Evolutionary conservation across 139 green algal genomes (phyloP), one percentile per base, ranked within the genome.

Genomic region (Ettlia oleoabundans): DNA sequence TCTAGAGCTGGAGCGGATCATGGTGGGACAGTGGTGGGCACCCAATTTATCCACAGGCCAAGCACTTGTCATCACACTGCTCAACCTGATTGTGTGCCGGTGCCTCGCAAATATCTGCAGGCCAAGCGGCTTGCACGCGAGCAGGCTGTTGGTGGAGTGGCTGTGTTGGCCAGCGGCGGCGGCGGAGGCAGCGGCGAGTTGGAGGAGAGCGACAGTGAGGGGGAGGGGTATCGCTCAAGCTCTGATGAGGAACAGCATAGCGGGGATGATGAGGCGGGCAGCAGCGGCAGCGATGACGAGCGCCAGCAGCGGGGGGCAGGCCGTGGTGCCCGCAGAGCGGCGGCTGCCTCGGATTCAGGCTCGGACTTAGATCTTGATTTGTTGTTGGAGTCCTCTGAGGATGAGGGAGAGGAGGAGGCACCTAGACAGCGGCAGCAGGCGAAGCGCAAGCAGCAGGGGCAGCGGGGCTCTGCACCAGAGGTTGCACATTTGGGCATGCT

Each of bases 401-500:
- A 83, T 10, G 79, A 82, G 30, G 66, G 33, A 15, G 68, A 41
- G 62, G 37, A 37, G 42, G 43, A 51, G 38, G 76, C 41, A 41
- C 55, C n/a, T n/a, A 55, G 73, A 78, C 69, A 53, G 65, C 74
- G 67, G 72, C 72, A 40, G n/a, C n/a, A n/a, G n/a, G n/a, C n/a
- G n/a, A 37, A 74, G 76, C 30, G 53, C 28, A 67, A 72, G 72
- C 61, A n/a, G n/a, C n/a, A n/a, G n/a, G n/a, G 76, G 15, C 24
- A 55, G 65, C 63, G 43, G 18, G 35, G 3, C 21, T 55, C 41
- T 41, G 81, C 62, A 1, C 15, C 13, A 4, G 84, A 89, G 62
- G 68, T 82, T 13, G 81, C 88, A 5, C 82, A 90, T 62, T 18
- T 88, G 37, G 90, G 87, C 37, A 93, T 94, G 89, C 76, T 74